Percentiles rank a stretch among this genome's conserved stretches.
These are phyloP conservation scores for Aspergillus mulundensis DNA, from an alignment of 495 filamentous ascomycete genomes.

Conservation along the genomic window DNA sequence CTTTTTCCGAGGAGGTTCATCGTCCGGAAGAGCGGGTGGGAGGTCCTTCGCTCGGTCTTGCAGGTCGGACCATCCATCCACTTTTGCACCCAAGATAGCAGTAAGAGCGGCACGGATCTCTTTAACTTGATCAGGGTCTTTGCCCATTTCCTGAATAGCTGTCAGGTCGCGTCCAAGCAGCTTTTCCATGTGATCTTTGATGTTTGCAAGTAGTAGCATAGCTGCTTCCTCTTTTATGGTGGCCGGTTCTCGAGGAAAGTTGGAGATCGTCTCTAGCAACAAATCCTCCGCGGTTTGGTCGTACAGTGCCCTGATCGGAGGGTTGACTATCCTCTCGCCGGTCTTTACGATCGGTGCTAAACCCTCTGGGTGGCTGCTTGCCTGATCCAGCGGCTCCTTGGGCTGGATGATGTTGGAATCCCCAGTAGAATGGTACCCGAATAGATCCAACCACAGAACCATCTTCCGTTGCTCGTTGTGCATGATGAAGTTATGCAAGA, in stretches of 20 bases:
- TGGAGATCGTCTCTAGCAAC: conserved; percentile 45
- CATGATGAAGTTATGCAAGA: conserved; percentile 87
- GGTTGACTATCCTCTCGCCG: conserved; percentile 44
- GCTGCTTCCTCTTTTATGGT: conserved; percentile 49
- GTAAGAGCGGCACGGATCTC: conserved; percentile 45
- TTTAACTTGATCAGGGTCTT: conserved; percentile 45
- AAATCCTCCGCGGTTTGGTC: conserved; percentile 47
- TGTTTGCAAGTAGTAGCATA: conserved; percentile 47
- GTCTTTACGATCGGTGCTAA: conserved; percentile 43
- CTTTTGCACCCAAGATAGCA: conserved; percentile 45
- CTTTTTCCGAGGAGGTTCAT: conserved; percentile 39
- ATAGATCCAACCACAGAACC: conserved; percentile 83
- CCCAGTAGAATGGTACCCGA: conserved; percentile 59
- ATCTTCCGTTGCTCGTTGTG: conserved; percentile 90
- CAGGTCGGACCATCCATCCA: conserved; percentile 45
- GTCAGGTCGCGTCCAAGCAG: conserved; percentile 42
- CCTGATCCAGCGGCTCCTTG: conserved; percentile 39
- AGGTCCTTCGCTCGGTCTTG: conserved; percentile 42
- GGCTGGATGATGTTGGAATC: conserved; percentile 50
- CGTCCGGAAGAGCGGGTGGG: conserved; percentile 38
- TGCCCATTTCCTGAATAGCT: conserved; percentile 47
- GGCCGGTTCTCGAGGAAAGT: conserved; percentile 43
- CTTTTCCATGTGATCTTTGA: conserved; percentile 51
- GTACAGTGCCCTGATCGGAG: conserved; percentile 42
- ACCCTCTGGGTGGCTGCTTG: conserved; percentile 33